phyloP scores from a whole-genome alignment of 495 filamentous ascomycete species.

The Neurospora sp. region DNA sequence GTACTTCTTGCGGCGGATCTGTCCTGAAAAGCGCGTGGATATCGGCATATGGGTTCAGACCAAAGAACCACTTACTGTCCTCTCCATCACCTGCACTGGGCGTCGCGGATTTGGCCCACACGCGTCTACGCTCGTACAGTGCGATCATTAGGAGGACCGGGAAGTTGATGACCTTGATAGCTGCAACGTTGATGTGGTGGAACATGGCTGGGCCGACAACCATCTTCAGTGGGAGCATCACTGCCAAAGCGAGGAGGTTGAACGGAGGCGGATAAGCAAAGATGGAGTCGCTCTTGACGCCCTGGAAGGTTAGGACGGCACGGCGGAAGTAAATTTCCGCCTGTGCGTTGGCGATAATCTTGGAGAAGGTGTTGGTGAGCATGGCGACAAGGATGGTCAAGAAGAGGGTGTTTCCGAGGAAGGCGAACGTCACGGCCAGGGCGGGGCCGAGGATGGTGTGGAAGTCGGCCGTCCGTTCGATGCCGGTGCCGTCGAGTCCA shows the following conservation, averaged over 20 bases:
- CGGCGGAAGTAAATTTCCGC: slow-evolving; percentile 55
- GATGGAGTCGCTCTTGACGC: slow-evolving; percentile 53
- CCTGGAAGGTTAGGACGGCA: slow-evolving; percentile 54
- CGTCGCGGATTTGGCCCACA: slow-evolving; percentile 22
- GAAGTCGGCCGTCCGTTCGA: slow-evolving; percentile 45
- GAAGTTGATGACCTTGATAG: slow-evolving; percentile 44
- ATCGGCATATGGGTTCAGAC: slow-evolving; percentile 48
- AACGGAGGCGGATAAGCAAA: slow-evolving; percentile 57
- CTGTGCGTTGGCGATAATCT: slow-evolving; percentile 48
- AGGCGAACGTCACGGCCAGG: slow-evolving; percentile 53
- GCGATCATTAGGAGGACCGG: slow-evolving; percentile 45
- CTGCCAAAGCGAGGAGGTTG: slow-evolving; percentile 49
- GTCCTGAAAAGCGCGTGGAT: slow-evolving; percentile 49
- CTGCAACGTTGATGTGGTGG: slow-evolving; percentile 51
- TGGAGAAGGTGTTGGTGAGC: slow-evolving; percentile 54
- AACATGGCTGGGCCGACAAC: slow-evolving; percentile 45
- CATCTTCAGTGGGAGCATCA: slow-evolving; percentile 49
- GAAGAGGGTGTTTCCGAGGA: slow-evolving; percentile 60
- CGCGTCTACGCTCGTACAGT: slow-evolving; percentile 39
- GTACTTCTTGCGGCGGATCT: slow-evolving; percentile 44
- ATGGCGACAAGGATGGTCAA: slow-evolving; percentile 58
- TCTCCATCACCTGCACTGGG: slow-evolving; percentile 1
- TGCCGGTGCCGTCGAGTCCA: slow-evolving; percentile 55
- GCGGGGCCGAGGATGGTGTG: slow-evolving; percentile 49
- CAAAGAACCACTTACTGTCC: slow-evolving; percentile 38